Percentiles rank a stretch among this genome's conserved stretches.
These are phyloP conservation scores for Thraustotheca clavata DNA, from an alignment of 352 stramenopile genomes.

Conservation along the genomic window DNA sequence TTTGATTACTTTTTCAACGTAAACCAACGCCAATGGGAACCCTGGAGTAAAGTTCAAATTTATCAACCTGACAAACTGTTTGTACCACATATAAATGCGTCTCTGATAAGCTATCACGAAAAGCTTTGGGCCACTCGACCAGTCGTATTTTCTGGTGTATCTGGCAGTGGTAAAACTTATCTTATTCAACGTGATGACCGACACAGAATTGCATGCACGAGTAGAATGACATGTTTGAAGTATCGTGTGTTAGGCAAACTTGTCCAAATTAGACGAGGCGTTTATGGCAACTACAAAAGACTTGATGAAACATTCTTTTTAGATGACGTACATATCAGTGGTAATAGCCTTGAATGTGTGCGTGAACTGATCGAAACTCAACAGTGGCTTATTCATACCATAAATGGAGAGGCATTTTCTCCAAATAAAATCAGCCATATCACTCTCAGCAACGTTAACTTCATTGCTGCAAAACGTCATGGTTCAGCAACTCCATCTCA, in stretches of 20 bases:
- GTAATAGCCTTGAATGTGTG: constrained; percentile 1
- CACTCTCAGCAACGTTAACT: neutral
- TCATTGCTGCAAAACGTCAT: constrained; percentile 3
- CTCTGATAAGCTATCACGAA: neutral
- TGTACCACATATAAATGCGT: no score
- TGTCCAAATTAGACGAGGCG: neutral
- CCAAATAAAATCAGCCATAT: neutral
- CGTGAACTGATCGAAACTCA: constrained; percentile 7
- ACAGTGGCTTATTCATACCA: neutral
- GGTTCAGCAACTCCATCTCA: neutral
- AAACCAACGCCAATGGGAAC: neutral
- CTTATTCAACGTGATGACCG: neutral
- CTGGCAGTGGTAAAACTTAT: neutral
- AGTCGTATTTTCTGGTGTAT: neutral
- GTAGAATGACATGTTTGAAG: neutral
- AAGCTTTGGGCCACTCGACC: neutral
- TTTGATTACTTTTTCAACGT: constrained; percentile 18
- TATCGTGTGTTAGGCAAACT: neutral
- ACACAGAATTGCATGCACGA: neutral
- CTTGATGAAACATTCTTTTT: neutral
- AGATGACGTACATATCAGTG: neutral
- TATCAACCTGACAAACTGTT: no score
- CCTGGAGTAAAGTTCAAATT: neutral
- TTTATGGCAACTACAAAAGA: neutral
- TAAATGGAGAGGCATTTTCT: no score